phyloP scores from a whole-genome alignment of 176 grass and related monocot genomes.

The Phyllostachys edulis region DNA sequence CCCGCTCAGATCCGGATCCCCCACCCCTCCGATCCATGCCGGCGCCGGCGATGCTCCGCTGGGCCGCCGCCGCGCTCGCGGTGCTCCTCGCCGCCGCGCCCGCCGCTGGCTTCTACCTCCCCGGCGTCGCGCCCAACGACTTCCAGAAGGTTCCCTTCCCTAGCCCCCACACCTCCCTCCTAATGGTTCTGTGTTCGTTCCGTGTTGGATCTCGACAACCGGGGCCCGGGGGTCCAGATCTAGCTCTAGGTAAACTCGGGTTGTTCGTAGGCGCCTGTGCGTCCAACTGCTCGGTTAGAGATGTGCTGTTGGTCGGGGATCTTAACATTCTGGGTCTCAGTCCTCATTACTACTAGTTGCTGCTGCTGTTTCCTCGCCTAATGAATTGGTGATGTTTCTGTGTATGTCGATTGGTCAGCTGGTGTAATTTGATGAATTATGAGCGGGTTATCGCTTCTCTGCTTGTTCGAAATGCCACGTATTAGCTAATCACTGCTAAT shows the following conservation, averaged over 20 bases:
- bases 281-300: background rate
- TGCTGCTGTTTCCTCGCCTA: background rate
- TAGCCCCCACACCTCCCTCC: background rate
- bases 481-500: background rate
- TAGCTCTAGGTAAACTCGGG: background rate
- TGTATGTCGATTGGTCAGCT: background rate
- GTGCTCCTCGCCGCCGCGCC: background rate
- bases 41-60: background rate
- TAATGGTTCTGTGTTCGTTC: background rate
- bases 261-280: background rate
- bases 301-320: background rate
- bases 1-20: no score
- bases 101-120: background rate
- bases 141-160: background rate
- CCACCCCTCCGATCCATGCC: background rate
- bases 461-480: background rate
- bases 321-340: background rate
- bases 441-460: background rate
- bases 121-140: background rate
- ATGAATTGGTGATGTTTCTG: background rate
- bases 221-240: background rate
- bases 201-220: background rate
- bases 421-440: background rate
- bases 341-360: background rate
- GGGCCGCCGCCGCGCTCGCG: background rate